Conservation (phyloP, 2,329 filamentous ascomycete species). For the Neoscytalidium dimidiatum region DNA sequence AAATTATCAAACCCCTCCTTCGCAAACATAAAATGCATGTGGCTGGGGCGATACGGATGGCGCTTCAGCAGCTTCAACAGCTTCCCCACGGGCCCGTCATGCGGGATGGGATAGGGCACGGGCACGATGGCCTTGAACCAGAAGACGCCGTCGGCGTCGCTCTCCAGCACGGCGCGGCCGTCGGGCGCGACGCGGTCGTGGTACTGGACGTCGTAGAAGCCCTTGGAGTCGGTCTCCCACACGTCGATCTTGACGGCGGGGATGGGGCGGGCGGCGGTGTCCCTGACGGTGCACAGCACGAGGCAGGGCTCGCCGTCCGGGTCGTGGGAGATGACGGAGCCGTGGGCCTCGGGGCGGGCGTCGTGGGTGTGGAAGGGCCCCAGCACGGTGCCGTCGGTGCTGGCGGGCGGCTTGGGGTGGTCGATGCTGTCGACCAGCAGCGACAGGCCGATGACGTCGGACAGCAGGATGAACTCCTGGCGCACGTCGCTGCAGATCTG, state of each 20-base stretch:
- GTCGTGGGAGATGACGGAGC: slow-evolving; percentile 67
- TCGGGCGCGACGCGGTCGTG: slow-evolving; percentile 61
- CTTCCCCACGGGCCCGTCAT: slow-evolving; percentile 76
- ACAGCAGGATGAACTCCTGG: slow-evolving; percentile 82
- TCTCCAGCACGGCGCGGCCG: slow-evolving; percentile 70
- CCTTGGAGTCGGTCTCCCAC: slow-evolving; percentile 82
- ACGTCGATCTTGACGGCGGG: slow-evolving; percentile 72
- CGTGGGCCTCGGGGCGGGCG: slow-evolving; percentile 59
- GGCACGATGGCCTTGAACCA: slow-evolving; percentile 86
- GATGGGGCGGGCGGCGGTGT: slow-evolving; percentile 65
- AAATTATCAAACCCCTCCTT: slow-evolving; percentile 77
- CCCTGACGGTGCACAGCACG: slow-evolving; percentile 71
- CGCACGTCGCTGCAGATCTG: slow-evolving; percentile 74
- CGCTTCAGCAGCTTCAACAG: slow-evolving; percentile 66
- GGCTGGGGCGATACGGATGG: slow-evolving; percentile 76
- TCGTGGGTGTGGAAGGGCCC: slow-evolving; percentile 85
- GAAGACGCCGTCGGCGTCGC: slow-evolving; percentile 71
- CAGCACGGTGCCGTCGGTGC: slow-evolving; percentile 77
- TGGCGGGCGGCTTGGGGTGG: slow-evolving; percentile 71
- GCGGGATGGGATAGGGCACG: slow-evolving; percentile 81
- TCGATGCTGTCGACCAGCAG: slow-evolving; percentile 81
- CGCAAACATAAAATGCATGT: slow-evolving; percentile 89
- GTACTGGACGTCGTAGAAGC: slow-evolving; percentile 81
- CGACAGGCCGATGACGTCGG: slow-evolving; percentile 76
- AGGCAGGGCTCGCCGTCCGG: slow-evolving; percentile 69